Evolutionary conservation across 352 stramenopile genomes (phyloP).

Genomic region (Plasmopara halstedii): DNA sequence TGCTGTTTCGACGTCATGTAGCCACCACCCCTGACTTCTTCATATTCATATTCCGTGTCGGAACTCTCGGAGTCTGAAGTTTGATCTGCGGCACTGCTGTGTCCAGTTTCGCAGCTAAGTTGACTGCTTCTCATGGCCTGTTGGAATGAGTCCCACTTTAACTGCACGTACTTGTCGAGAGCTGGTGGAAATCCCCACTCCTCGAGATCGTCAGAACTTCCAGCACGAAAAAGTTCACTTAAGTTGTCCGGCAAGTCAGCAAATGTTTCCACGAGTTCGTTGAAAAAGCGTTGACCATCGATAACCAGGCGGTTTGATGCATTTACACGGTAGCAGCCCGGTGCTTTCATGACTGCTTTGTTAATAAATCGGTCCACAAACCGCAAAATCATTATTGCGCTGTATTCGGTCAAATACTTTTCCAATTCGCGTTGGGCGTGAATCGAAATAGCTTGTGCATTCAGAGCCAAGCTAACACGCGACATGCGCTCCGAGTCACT

Average conservation of each 20-base stretch:
- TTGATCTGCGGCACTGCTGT: conserved; percentile 12
- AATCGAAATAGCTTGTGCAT: conserved; percentile 56
- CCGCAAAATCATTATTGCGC: conserved; percentile 71
- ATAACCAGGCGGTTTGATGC: conserved; percentile 44
- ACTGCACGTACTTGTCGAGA: conserved; percentile 63
- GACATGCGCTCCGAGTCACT: conserved; percentile 47
- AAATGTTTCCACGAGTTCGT: conserved; percentile 61
- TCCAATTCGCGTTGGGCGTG: conserved; percentile 66
- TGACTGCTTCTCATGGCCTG: conserved; percentile 5
- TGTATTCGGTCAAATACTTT: conserved; percentile 62
- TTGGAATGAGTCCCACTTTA: conserved; percentile 78
- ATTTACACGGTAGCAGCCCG: conserved; percentile 61
- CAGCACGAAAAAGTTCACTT: conserved; percentile 36
- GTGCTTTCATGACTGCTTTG: conserved; percentile 60
- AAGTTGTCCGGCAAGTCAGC: conserved; percentile 52
- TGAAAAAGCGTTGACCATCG: conserved; percentile 55
- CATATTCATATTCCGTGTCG: conserved; percentile 56
- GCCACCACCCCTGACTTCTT: conserved; percentile 30
- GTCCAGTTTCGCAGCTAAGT: conserved; percentile 11
- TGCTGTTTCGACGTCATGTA: conserved; percentile 51
- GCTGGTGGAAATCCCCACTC: conserved; percentile 56
- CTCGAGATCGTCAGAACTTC: conserved; percentile 14
- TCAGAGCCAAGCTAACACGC: conserved; percentile 49
- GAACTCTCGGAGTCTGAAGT: conserved; percentile 48
- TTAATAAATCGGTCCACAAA: conserved; percentile 76